Evolutionary conservation across 768 basidiomycete species (phyloP).

Genomic region (Rhodotorula babjevae): DNA sequence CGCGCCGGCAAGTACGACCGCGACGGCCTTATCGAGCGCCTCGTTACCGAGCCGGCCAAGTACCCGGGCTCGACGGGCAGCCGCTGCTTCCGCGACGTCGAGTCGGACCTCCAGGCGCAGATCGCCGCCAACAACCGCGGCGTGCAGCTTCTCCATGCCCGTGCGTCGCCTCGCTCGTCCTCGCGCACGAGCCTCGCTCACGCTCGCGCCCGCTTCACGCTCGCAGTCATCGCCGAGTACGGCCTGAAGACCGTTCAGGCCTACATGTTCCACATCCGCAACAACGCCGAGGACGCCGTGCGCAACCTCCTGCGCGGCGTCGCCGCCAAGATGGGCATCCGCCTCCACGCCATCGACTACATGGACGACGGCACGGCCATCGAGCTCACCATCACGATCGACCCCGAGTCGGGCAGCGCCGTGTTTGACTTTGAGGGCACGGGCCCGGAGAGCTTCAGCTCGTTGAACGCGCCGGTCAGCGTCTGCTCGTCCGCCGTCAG

Average conservation of each 20-base stretch:
- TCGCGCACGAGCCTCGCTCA: neutral
- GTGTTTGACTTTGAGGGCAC: slow-evolving; percentile 67
- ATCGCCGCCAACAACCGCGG: slow-evolving; percentile 88
- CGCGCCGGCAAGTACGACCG: slow-evolving; percentile 72
- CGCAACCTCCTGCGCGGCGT: slow-evolving; percentile 73
- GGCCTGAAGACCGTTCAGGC: slow-evolving; percentile 72
- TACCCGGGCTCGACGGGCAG: slow-evolving; percentile 76
- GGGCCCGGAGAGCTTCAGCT: slow-evolving; percentile 56
- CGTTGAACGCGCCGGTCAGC: slow-evolving; percentile 76
- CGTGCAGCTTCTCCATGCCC: slow-evolving; percentile 42
- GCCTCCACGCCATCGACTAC: slow-evolving; percentile 71
- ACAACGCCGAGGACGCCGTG: slow-evolving; percentile 82
- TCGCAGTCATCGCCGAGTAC: slow-evolving; percentile 71
- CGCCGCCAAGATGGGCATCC: slow-evolving; percentile 63
- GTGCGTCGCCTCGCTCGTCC: neutral
- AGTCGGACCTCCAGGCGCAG: slow-evolving; percentile 90
- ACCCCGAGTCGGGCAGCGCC: slow-evolving; percentile 68
- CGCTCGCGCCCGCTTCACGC: too few species aligned
- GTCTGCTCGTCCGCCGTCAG: slow-evolving; percentile 75
- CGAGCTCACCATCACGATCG: slow-evolving; percentile 67
- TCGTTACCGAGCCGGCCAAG: slow-evolving; percentile 72
- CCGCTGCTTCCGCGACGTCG: slow-evolving; percentile 78
- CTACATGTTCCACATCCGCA: slow-evolving; percentile 61
- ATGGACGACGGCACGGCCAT: slow-evolving; percentile 76
- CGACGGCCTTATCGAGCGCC: slow-evolving; percentile 66